Conservation (phyloP, 768 basidiomycete species). For the Amanita rimosa region DNA sequence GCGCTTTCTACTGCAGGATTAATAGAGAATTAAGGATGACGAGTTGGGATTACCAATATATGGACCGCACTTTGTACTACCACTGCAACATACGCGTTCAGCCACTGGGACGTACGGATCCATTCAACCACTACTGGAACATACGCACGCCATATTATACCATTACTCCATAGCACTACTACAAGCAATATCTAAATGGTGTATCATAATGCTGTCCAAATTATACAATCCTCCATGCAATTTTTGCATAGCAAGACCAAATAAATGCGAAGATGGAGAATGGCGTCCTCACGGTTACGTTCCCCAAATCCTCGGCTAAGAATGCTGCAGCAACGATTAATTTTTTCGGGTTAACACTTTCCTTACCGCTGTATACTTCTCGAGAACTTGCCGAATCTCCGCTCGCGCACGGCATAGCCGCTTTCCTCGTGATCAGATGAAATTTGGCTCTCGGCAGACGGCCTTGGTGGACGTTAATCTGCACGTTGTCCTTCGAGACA, state of each 20-base stretch:
- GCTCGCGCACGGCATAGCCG: slow-evolving; percentile 38
- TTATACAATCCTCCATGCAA: slow-evolving; percentile 10
- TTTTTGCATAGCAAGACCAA: slow-evolving; percentile 26
- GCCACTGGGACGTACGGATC: too few species aligned
- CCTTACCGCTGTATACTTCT: slow-evolving; percentile 34
- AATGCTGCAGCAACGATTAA: slow-evolving; percentile 18
- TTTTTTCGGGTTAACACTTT: too few species aligned
- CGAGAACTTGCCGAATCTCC: slow-evolving; percentile 35
- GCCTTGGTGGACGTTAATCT: slow-evolving; percentile 41
- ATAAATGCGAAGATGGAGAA: slow-evolving; percentile 37
- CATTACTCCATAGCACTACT: too few species aligned
- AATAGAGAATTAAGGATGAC: too few species aligned
- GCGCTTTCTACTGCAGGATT: too few species aligned
- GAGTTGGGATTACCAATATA: too few species aligned
- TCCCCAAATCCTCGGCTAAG: slow-evolving; percentile 35
- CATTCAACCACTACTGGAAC: too few species aligned
- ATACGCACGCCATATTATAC: too few species aligned
- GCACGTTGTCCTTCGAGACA: slow-evolving; percentile 39
- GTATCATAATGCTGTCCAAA: background rate
- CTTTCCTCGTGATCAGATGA: slow-evolving; percentile 23
- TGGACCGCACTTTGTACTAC: too few species aligned
- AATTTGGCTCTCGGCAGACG: slow-evolving; percentile 27
- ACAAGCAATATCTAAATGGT: too few species aligned
- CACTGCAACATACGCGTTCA: too few species aligned
- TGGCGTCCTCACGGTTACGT: slow-evolving; percentile 40